Percentiles rank a stretch among this genome's conserved stretches.
Evolutionary conservation across 306 rosid species (phyloP).

Genomic region (Pyrus pyrifolia): DNA sequence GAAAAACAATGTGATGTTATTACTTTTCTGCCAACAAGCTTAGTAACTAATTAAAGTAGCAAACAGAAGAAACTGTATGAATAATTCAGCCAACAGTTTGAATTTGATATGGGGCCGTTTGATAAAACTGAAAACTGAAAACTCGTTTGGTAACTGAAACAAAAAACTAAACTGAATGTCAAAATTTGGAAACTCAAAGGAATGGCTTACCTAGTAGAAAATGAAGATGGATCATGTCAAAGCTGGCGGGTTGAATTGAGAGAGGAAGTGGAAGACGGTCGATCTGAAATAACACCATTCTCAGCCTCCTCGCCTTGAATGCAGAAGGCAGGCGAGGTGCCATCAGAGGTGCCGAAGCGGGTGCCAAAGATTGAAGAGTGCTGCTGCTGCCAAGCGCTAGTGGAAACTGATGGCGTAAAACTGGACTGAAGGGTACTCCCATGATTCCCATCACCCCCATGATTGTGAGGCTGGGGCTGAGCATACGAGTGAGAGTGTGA

Average conservation of each 20-base stretch:
- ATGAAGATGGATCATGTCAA: background rate
- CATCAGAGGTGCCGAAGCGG: constrained; percentile 36
- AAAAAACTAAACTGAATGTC: too few species aligned
- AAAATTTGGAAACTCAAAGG: background rate
- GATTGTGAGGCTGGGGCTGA: constrained; percentile 17
- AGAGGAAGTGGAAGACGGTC: constrained; percentile 47
- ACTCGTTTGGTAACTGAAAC: background rate
- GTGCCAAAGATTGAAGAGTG: constrained; percentile 47
- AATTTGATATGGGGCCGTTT: background rate
- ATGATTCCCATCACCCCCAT: constrained; percentile 45
- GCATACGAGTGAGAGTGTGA: constrained; percentile 14
- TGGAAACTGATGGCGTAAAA: constrained; percentile 29
- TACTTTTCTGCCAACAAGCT: background rate
- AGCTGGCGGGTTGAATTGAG: constrained; percentile 48
- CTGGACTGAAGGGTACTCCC: constrained; percentile 75
- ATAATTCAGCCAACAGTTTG: background rate
- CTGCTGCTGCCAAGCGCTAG: constrained; percentile 33
- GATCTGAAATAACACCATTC: constrained; percentile 36
- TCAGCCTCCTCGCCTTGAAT: constrained; percentile 46
- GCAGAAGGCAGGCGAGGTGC: constrained; percentile 33
- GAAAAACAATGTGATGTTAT: background rate
- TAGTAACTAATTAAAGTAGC: background rate
- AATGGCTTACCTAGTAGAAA: background rate
- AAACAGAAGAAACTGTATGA: background rate
- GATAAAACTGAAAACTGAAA: too few species aligned